Evolutionary conservation across 202 grass and related monocot species (phyloP).

Genomic region (Hordeum pubiflorum): DNA sequence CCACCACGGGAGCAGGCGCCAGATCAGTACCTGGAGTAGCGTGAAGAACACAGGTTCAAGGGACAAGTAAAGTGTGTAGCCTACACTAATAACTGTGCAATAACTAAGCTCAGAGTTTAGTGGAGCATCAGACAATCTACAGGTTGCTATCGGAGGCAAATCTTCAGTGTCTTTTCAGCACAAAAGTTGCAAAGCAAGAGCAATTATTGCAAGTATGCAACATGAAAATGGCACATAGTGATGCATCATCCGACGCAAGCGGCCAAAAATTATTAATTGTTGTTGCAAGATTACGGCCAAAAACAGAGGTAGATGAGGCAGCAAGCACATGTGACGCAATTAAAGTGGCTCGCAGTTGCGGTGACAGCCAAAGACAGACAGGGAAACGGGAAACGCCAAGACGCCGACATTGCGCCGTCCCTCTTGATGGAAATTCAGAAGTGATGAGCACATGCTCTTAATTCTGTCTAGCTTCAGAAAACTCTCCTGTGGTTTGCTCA

Average conservation of each 20-base stretch:
- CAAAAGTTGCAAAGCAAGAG: neutral
- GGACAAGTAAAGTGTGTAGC: neutral
- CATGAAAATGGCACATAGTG: neutral
- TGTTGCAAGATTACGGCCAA: neutral
- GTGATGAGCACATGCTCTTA: neutral
- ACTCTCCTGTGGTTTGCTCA: neutral
- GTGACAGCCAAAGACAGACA: neutral
- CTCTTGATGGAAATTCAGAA: slow-evolving; percentile 13
- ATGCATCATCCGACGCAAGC: neutral
- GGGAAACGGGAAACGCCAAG: neutral
- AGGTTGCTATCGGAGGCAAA: neutral
- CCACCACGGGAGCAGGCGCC: slow-evolving; percentile 32
- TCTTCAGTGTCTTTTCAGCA: neutral
- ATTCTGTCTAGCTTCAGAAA: neutral
- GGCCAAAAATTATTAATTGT: neutral
- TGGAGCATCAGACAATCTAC: neutral
- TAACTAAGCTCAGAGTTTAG: neutral
- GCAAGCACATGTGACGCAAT: slow-evolving; percentile 11
- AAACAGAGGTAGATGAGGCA: neutral
- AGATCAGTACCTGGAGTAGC: slow-evolving; percentile 41
- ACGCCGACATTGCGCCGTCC: slow-evolving; percentile 19
- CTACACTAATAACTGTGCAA: neutral
- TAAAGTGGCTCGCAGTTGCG: neutral
- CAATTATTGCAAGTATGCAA: neutral
- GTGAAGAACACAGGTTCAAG: slow-evolving; percentile 20